Base-by-base conservation (phyloP, 2,329 filamentous ascomycete species). In the Ceratocystis huliohia region DNA sequence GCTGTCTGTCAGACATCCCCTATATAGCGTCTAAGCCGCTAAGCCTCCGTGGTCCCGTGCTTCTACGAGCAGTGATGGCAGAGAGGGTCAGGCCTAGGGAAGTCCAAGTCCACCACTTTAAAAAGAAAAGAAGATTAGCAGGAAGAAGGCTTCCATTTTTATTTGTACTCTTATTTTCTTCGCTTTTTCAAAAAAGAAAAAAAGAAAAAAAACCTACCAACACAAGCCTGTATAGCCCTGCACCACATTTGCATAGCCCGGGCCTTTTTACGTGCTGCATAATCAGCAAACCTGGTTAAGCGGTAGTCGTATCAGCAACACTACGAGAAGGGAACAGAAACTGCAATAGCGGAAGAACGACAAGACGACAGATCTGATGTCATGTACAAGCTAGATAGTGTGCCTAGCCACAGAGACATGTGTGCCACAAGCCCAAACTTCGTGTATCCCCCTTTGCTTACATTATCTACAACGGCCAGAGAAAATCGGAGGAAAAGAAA, bases 401-500 rank as follows among this genome's bases (percentile, higher is more conserved):
- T 57, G 53, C 28, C 53, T 57, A 57, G 53, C 53, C 53, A 57
- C 28, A 10, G n/a, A 57, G 30, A 57, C 6, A 22, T 17, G 33
- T 33, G 53, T 53, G 25, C 48, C 48, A 53, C 33, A 37, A 37
- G 33, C 48, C 20, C 48, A 53, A 15, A 4, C 6, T 53, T 25
- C 10, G 48, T 37, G 33, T 13, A 37, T 13, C 33, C 33, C 33
- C 20, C 22, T 20, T 53, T 15, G 5, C 45, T 25, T 8, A 25
- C 48, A 53, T 25, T 25, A 25, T 53, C 48, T 53, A 20, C 20
- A 53, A 25, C 20, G 3, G 20, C 48, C 25, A 57, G 3, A 33
- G 28, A 33, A 57, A 57, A 33, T 33, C 53, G 53, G 53, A 57
- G 25, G n/a, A 57, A 57, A 57, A 57, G 28, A n/a, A 57, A 22